Evolutionary conservation across 2,329 filamentous ascomycete genomes (phyloP), one percentile per base, ranked within the genome.

Genomic region (Microcyclospora pomicola): DNA sequence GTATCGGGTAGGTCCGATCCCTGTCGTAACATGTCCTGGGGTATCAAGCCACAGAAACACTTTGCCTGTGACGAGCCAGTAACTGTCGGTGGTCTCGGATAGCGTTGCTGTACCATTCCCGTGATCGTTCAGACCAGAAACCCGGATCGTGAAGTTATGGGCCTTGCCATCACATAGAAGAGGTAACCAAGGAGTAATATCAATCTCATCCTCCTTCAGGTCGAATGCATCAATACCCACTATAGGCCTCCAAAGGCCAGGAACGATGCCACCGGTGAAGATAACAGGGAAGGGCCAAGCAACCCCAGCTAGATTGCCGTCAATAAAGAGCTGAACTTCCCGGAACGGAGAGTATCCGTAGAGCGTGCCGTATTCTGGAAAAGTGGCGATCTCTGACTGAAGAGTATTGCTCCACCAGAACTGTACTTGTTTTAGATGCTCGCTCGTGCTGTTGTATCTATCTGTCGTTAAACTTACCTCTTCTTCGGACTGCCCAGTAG

Each of bases 321-420:
- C 83, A 37, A 92, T 82, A 32, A 72, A 64, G 1, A 91, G 63
- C 49, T 87, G 82, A 1, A 91, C 69, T 60, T 92, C 84, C 15
- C 84, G 75, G 55, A 82, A 88, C 1, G 82, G 75, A 5, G 79
- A 79, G 49, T 74, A 75, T 0, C 81, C 83, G 15, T 74, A 73
- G 0, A 85, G 64, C 2, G 61, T 59, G 3, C 69, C 68, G 2
- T 66, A 68, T 6, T 60, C 56, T 4, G 68, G 63, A 52, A 87
- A 88, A 3, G 71, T 68, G 28, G 68, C 45, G 3, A 65, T 65
- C 45, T 77, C 71, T 9, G 71, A 72, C 32, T 77, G 69, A 2
- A 80, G 71, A 1, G 85, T 76, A 51, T 88, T 88, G 40, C 70
- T 73, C 76, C 81, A 91, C 82, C 84, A 92, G 51, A 88, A 88